A percentile compares a stretch with the other conserved stretches of the same genome.
Evolutionary conservation across 2,329 filamentous ascomycete genomes (phyloP).

Genomic region (Orbilia brochopaga): DNA sequence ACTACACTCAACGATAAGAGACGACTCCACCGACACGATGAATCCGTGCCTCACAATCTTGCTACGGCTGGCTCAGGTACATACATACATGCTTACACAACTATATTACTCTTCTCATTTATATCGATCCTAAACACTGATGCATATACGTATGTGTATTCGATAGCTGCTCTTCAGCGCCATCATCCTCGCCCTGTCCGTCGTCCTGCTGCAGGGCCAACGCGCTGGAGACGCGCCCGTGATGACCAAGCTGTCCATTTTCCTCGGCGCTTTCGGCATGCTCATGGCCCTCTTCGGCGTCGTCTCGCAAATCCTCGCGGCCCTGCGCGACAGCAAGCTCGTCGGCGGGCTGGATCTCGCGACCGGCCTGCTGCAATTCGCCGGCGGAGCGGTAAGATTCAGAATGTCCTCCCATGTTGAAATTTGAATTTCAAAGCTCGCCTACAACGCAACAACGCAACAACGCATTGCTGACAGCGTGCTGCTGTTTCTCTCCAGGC

Average conservation of each 20-base stretch:
- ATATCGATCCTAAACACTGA: no score
- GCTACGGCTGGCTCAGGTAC: conserved; percentile 39
- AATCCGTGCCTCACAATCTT: conserved; percentile 41
- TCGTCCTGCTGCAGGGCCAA: conserved; percentile 37
- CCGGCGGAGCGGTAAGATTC: conserved; percentile 44
- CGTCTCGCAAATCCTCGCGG: conserved; percentile 38
- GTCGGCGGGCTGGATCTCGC: conserved; percentile 29
- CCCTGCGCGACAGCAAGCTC: conserved; percentile 17
- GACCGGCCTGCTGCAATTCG: conserved; percentile 32
- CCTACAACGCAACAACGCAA: conserved; percentile 26
- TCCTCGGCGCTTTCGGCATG: conserved; percentile 22
- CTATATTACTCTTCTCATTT: no score
- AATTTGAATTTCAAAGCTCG: no score
- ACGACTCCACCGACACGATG: conserved; percentile 15
- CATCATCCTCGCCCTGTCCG: conserved; percentile 40
- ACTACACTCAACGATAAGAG: background rate
- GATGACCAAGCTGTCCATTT: conserved; percentile 42
- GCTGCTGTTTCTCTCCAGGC: conserved; percentile 12
- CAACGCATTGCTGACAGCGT: background rate
- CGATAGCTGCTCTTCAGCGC: conserved; percentile 28
- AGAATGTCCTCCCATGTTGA: background rate
- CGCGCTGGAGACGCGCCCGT: conserved; percentile 33
- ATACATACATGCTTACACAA: background rate
- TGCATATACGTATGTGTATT: background rate
- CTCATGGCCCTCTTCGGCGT: conserved; percentile 47